Base-by-base conservation (phyloP, 208 protist species). In the Leishmania gerbilli region DNA sequence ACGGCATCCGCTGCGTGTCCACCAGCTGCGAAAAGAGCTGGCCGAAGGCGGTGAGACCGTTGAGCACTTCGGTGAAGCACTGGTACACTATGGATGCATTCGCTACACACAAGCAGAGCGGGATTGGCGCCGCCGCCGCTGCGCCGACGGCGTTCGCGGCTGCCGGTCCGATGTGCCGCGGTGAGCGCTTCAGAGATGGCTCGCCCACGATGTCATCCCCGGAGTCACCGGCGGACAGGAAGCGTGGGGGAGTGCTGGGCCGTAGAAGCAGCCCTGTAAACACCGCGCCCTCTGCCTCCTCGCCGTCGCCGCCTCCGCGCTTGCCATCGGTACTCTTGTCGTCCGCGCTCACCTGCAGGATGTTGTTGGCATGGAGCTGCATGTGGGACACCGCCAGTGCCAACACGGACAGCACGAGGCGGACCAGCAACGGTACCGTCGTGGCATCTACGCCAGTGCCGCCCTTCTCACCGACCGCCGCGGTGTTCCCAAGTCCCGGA, bases 21-120 rank as follows among this genome's bases (percentile, higher is more conserved):
- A 77, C 77, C 7, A 88, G 55, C 67, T 88, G 84, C 40, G 79
- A 68, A 45, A 88, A 68, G 72, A 81, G 75, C 67, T 84, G 80
- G 11, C 77, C 79, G 40, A 88, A 82, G 53, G 76, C 77, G 9
- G 74, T 68, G 6, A 84, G 24, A 53, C 80, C 71, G 71, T 75
- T 84, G 37, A 82, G 79, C 5, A 74, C 72, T 62, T 86, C 82
- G 40, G 78, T 82, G 51, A 86, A 71, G 42, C 82, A 81, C 47
- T 82, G 77, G 40, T 82, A 82, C 24, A 71, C 78, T 13, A 56
- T 82, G 0, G 34, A 64, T 15, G 77, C 42, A n/a, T 47, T 77
- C 17, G 69, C n/a, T 21, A 55, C 60, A 13, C 81, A 56, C 5
- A 85, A 17, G 55, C 81, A 85, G 42, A 85, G 60, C 7, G 81